Base-by-base conservation (phyloP, 225 moss, liverwort and hornwort genomes). In the Polytrichum formosum region DNA sequence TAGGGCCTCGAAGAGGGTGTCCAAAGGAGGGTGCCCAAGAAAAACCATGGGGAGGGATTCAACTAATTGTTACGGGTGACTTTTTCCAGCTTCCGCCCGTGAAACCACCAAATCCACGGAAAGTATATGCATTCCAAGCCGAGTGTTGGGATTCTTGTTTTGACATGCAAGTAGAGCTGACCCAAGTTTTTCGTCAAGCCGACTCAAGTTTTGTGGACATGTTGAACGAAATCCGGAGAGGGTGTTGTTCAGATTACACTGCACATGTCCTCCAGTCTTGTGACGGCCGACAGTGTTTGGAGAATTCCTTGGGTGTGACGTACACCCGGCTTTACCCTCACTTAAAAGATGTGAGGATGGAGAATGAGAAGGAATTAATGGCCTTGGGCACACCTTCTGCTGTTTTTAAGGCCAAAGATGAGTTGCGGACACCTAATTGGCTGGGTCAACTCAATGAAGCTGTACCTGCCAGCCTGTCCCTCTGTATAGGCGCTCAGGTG, bases 61-160 rank as follows among this genome's bases (percentile, higher is more conserved):
- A 97, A 77, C 72, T 97, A 65, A 71, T 97, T 76, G 93, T 97
- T 20, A 91, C 93, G 8, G 96, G 96, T n/a, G 96, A 97, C 70
- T 97, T 96, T 55, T 96, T 88, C 74, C 96, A 97, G 71, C 78
- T 97, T 53, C 93, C 94, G n/a, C 96, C 93, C 13, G 90, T 97
- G 55, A 92, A 91, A 28, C 95, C 95, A 23, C 76, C 64, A n/a
- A 95, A 93, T 72, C 88, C 86, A 25, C 73, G 54, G n/a, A 97
- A 97, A 79, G 87, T 83, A 74, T 94, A 92, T 33, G 93, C 96
- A 5, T 97, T 97, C 69, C 88, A 97, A 73, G 96, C 92, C 1
- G 93, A 93, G 19, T 92, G 90, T 74, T 97, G 96, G 96, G 65
- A 86, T 1, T 67, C 71, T 65, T 90, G 90, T 69, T 97, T 97